Conservation (phyloP, 2,329 filamentous ascomycete genomes). For the Phyllachora maydis region DNA sequence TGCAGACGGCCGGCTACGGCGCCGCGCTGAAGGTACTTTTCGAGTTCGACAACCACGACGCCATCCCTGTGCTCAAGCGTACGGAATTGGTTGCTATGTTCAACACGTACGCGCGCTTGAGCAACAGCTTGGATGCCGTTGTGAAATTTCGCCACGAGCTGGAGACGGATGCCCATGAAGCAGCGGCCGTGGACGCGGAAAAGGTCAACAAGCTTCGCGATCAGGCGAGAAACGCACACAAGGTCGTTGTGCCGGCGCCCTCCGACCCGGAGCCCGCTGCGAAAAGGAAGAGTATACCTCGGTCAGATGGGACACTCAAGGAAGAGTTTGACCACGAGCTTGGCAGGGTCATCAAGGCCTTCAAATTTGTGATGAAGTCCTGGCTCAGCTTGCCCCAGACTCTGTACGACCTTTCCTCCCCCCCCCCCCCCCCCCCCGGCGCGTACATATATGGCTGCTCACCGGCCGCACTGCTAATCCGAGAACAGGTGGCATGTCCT, state of each 20-base stretch:
- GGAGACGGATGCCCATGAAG: conserved; percentile 13
- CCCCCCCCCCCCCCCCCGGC: too few relatives aligned
- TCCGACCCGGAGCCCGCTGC: conserved; percentile 8
- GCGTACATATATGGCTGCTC: neutral
- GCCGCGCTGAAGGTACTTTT: conserved; percentile 91
- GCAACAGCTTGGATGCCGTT: conserved; percentile 57
- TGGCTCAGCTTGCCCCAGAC: conserved; percentile 51
- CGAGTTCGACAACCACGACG: conserved; percentile 58
- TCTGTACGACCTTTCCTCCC: conserved; percentile 39
- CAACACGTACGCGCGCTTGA: conserved; percentile 81
- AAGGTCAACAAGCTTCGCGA: conserved; percentile 11
- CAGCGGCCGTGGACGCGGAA: conserved; percentile 7
- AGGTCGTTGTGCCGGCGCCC: conserved; percentile 12
- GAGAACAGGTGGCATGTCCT: conserved; percentile 19
- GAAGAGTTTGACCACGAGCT: conserved; percentile 47
- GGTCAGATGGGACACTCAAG: conserved; percentile 22
- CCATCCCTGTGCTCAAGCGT: conserved; percentile 50
- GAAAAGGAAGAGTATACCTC: too few relatives aligned
- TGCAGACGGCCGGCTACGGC: conserved; percentile 88
- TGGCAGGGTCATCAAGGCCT: conserved; percentile 36
- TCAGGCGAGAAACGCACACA: conserved; percentile 20
- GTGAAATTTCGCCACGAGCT: conserved; percentile 46
- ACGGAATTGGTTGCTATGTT: conserved; percentile 88
- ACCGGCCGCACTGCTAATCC: neutral
- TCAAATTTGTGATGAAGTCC: conserved; percentile 43